These are phyloP conservation scores for Suillus luteus DNA, from an alignment of 768 basidiomycete species.

Conservation along the genomic window DNA sequence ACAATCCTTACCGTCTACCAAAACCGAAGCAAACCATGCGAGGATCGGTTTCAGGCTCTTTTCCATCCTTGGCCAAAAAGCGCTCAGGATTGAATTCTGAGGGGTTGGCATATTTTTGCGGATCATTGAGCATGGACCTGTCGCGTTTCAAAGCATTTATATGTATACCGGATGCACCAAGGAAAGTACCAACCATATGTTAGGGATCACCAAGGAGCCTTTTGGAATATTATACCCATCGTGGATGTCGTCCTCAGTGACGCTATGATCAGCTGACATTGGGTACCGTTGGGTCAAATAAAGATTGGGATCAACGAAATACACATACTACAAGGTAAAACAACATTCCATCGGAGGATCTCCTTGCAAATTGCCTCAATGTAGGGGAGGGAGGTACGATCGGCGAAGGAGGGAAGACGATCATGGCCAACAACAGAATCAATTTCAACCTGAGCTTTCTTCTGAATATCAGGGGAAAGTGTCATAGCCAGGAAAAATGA, in stretches of 20 bases:
- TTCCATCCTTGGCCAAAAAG: conserved; percentile 23
- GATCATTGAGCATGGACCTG: conserved; percentile 59
- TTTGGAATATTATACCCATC: conserved; percentile 25
- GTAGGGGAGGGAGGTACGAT: conserved; percentile 28
- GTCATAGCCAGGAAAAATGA: conserved; percentile 30
- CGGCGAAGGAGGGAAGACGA: conserved; percentile 23
- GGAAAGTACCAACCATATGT: conserved; percentile 26
- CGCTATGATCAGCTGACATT: conserved; percentile 15
- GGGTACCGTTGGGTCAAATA: conserved; percentile 29
- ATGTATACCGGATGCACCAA: background rate
- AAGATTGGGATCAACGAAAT: conserved; percentile 42
- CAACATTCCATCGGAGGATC: conserved; percentile 26
- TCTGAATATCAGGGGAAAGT: conserved; percentile 26
- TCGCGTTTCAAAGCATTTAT: background rate
- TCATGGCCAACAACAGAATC: conserved; percentile 27
- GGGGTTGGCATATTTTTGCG: conserved; percentile 38
- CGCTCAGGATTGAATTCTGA: conserved; percentile 36
- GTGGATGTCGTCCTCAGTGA: conserved; percentile 23
- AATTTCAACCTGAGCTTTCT: conserved; percentile 27
- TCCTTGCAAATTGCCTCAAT: conserved; percentile 29
- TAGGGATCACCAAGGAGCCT: conserved; percentile 26
- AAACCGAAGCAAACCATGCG: conserved; percentile 27
- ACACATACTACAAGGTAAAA: conserved; percentile 19
- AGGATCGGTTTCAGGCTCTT: conserved; percentile 22
- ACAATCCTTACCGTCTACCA: conserved; percentile 28